Percentiles rank a stretch among this genome's conserved stretches.
These are phyloP conservation scores for Cladosporium sp. DNA, from an alignment of 2,329 filamentous ascomycete genomes.

Conservation along the genomic window DNA sequence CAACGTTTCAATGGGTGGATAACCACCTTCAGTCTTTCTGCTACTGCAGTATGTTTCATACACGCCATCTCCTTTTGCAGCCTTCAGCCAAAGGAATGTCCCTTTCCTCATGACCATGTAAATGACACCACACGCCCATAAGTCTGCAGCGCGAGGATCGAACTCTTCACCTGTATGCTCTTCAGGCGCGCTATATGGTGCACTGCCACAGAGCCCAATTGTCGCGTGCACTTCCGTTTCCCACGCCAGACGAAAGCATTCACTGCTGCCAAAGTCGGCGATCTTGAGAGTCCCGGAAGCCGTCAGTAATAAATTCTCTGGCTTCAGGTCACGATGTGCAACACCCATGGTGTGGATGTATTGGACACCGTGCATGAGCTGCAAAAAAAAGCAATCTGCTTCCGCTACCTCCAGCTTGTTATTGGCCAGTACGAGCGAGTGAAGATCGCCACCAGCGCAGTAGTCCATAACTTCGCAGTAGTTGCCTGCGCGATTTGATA, in stretches of 20 bases:
- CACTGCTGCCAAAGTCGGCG: conserved; percentile 96
- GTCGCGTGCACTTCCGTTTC: conserved; percentile 99
- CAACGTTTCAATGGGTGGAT: conserved; percentile 91
- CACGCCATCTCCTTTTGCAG: conserved; percentile 94
- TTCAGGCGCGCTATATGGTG: conserved; percentile 95
- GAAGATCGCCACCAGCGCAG: conserved; percentile 92
- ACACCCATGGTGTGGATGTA: conserved; percentile 99
- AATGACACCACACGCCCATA: conserved; percentile 98
- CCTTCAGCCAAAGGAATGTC: conserved; percentile 89
- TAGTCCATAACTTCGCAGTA: conserved; percentile 99
- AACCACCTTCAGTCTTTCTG: conserved; percentile 89
- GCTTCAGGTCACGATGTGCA: conserved; percentile 92
- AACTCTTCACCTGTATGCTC: conserved; percentile 96
- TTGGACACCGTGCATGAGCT: conserved; percentile 97
- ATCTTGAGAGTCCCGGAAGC: conserved; percentile 93
- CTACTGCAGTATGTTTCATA: conserved; percentile 93
- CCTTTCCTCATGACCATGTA: conserved; percentile 99
- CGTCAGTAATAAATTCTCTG: conserved; percentile 91
- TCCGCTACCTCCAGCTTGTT: conserved; percentile 89
- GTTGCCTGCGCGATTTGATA: conserved; percentile 94
- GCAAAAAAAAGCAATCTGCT: conserved; percentile 98
- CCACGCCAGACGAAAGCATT: conserved; percentile 99
- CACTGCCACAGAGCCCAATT: conserved; percentile 90
- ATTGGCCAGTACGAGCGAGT: conserved; percentile 85
- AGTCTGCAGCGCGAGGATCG: conserved; percentile 93